phyloP scores from a whole-genome alignment of 1,139 yeast genomes.

The Komagataea norvegica region DNA sequence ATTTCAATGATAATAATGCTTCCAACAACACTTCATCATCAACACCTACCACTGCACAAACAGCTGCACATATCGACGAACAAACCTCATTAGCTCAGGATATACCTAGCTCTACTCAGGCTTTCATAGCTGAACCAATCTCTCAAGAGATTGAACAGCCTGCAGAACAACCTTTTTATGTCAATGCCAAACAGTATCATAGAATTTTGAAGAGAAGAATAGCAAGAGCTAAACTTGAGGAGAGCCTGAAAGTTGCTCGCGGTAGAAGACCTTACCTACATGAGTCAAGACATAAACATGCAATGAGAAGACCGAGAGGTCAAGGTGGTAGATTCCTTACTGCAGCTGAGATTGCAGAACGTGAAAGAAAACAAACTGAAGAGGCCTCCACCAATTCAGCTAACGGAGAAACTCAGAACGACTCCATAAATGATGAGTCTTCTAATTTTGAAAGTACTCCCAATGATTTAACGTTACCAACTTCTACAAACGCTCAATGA shows the following conservation, averaged over 20 bases:
- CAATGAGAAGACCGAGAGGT: slow-evolving; percentile 98
- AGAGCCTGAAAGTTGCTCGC: slow-evolving; percentile 77
- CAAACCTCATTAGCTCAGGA: not conserved
- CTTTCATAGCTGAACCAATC: slow-evolving; percentile 3
- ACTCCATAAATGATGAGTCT: not conserved
- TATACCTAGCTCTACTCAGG: not conserved
- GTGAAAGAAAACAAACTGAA: slow-evolving; percentile 36
- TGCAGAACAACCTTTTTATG: slow-evolving; percentile 88
- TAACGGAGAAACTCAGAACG: not conserved
- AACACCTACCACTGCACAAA: slow-evolving; percentile 1
- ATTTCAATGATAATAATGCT: slow-evolving; percentile 14
- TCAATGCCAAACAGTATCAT: slow-evolving; percentile 96
- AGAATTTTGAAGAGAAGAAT: slow-evolving; percentile 87
- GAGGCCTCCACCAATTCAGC: slow-evolving; percentile 2
- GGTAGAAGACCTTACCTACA: slow-evolving; percentile 93
- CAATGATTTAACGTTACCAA: not conserved
- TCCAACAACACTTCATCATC: slow-evolving; percentile 2
- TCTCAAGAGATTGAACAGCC: slow-evolving; percentile 11
- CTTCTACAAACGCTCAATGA: too few species aligned
- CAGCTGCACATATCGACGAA: not conserved
- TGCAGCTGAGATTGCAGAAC: slow-evolving; percentile 93
- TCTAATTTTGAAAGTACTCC: not conserved
- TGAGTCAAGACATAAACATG: slow-evolving; percentile 97
- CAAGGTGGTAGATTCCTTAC: slow-evolving; percentile 97
- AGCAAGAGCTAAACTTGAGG: slow-evolving; percentile 92